Evolutionary conservation across 2,329 filamentous ascomycete species (phyloP).

Genomic region (Fusarium hostae): DNA sequence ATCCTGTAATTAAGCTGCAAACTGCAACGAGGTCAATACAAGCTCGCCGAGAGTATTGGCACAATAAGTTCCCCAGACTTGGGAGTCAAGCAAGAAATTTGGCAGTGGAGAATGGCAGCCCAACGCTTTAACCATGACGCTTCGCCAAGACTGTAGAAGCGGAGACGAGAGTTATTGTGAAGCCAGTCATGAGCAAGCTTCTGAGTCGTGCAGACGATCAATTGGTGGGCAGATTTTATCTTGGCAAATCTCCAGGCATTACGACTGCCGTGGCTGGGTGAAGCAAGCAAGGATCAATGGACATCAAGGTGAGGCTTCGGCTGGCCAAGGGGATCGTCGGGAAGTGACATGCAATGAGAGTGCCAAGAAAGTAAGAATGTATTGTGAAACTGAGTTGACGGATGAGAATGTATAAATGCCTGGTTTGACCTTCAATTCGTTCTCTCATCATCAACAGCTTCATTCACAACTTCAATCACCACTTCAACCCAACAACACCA

Average conservation of each 20-base stretch:
- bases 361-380: conserved; percentile 9
- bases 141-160: conserved; percentile 25
- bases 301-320: conserved; percentile 21
- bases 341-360: background rate
- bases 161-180: background rate
- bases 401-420: conserved; percentile 20
- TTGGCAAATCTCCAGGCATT: conserved; percentile 23
- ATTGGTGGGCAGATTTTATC: conserved; percentile 10
- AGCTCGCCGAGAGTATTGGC: conserved; percentile 1
- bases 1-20: no score
- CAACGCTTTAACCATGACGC: conserved; percentile 27
- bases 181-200: background rate
- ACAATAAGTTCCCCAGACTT: conserved; percentile 2
- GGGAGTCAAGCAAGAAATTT: conserved; percentile 3
- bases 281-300: background rate
- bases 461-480: background rate
- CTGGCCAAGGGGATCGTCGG: conserved; percentile 14
- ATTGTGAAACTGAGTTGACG: background rate
- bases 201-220: conserved; percentile 24
- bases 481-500: background rate
- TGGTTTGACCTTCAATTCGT: background rate
- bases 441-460: background rate
- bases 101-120: conserved; percentile 14
- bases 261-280: conserved; percentile 33
- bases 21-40: background rate